A percentile compares a stretch with the other conserved stretches of the same genome.
Conservation (phyloP, 1,284 basidiomycete species). For the Microbotryomycetes sp. region DNA sequence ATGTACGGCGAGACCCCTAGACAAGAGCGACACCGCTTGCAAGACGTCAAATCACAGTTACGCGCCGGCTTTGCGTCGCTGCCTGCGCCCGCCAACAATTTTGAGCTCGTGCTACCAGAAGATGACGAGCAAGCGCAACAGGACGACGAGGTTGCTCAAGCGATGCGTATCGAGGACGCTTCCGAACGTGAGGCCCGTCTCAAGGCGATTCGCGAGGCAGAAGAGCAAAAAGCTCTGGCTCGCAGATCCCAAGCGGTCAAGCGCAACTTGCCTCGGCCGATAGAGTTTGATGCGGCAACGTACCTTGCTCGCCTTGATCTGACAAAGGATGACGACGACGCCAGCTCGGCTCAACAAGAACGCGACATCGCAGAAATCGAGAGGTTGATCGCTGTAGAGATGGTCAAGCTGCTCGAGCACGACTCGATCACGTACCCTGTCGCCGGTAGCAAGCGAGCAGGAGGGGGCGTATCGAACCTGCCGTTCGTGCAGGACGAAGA, state of each 20-base stretch:
- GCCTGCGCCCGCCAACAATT: conserved; percentile 94
- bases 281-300: conserved; percentile 63
- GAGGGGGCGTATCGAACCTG: conserved; percentile 68
- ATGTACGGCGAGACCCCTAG: conserved; percentile 61
- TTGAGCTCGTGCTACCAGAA: conserved; percentile 86
- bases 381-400: conserved; percentile 67
- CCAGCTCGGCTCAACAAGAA: background rate
- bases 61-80: conserved; percentile 73
- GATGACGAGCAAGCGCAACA: conserved; percentile 56
- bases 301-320: conserved; percentile 54
- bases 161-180: conserved; percentile 70
- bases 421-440: conserved; percentile 83
- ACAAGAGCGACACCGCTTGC: conserved; percentile 57
- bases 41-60: conserved; percentile 63
- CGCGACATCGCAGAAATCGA: conserved; percentile 43
- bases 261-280: conserved; percentile 74
- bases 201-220: conserved; percentile 62
- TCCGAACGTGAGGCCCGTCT: conserved; percentile 81
- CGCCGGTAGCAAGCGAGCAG: conserved; percentile 67
- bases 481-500: conserved; percentile 68
- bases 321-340: conserved; percentile 40
- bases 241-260: conserved; percentile 76
- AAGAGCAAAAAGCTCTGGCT: conserved; percentile 67
- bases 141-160: conserved; percentile 33
- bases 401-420: conserved; percentile 72